A percentile compares a stretch with the other conserved stretches of the same genome.
phyloP scores from a whole-genome alignment of 208 protist genomes.

The Porcisia deanei region DNA sequence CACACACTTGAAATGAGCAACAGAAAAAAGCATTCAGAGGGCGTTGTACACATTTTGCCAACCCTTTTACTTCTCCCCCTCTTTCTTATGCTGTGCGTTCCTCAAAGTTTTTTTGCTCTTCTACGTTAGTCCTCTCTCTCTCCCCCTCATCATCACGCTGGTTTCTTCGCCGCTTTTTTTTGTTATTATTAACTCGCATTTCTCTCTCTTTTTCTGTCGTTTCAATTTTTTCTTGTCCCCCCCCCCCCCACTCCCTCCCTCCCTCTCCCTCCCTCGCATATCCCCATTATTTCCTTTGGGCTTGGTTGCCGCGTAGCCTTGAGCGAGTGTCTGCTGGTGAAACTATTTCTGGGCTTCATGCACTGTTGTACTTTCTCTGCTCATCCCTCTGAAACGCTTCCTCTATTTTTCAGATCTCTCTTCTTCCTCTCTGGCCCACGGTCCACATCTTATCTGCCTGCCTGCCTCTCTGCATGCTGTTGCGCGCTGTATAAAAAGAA shows the following conservation, averaged over 20 bases:
- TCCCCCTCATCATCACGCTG: constrained; percentile 11
- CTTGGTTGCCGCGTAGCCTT: not conserved
- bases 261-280: not conserved
- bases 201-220: not conserved
- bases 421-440: not conserved
- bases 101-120: constrained; percentile 2
- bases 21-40: constrained; percentile 9
- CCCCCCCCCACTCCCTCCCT: not conserved
- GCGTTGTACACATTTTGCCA: not conserved
- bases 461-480: not conserved
- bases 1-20: not conserved
- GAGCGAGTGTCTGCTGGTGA: not conserved
- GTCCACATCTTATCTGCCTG: not conserved
- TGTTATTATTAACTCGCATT: not conserved
- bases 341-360: too few species aligned
- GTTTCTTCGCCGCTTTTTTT: not conserved
- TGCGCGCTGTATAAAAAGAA: not conserved
- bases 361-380: too few species aligned
- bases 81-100: not conserved
- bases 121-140: constrained; percentile 9
- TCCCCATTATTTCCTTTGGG: not conserved
- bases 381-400: not conserved
- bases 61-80: not conserved
- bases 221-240: constrained; percentile 11
- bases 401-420: not conserved